Conservation (phyloP, 2,329 filamentous ascomycete genomes). For the Pseudocercospora fuligena region DNA sequence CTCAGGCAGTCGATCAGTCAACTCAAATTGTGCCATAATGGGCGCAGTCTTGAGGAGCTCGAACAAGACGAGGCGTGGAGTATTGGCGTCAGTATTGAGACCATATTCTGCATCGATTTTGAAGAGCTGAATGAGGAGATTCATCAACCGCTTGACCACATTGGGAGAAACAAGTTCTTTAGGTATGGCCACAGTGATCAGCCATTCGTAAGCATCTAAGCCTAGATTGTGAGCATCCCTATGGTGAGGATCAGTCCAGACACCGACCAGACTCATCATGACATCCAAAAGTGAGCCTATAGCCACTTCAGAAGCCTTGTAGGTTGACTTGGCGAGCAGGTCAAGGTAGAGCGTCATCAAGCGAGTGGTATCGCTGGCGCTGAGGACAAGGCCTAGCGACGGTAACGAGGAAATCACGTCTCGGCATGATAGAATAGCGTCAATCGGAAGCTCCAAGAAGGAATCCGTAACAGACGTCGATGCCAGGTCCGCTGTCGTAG, state of each 20-base stretch:
- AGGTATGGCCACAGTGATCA: slow-evolving; percentile 69
- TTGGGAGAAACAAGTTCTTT: slow-evolving; percentile 70
- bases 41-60: slow-evolving; percentile 69
- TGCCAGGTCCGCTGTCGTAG: background rate
- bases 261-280: slow-evolving; percentile 65
- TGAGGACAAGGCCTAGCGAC: slow-evolving; percentile 33
- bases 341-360: slow-evolving; percentile 55
- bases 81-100: slow-evolving; percentile 52
- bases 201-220: slow-evolving; percentile 78
- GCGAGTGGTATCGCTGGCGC: slow-evolving; percentile 44
- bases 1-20: slow-evolving; percentile 70
- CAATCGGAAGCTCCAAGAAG: slow-evolving; percentile 30
- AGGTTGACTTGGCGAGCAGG: slow-evolving; percentile 60
- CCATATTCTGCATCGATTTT: slow-evolving; percentile 71
- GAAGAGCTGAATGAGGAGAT: slow-evolving; percentile 72
- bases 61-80: slow-evolving; percentile 73
- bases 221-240: slow-evolving; percentile 68
- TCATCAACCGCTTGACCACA: slow-evolving; percentile 69
- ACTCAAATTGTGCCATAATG: slow-evolving; percentile 74
- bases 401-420: slow-evolving; percentile 32
- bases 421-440: slow-evolving; percentile 33
- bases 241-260: slow-evolving; percentile 65
- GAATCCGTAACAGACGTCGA: slow-evolving; percentile 31
- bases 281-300: slow-evolving; percentile 70
- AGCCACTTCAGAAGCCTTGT: slow-evolving; percentile 75